Evolutionary conservation across 2,329 filamentous ascomycete genomes (phyloP).

Genomic region (Fusarium chaquense): DNA sequence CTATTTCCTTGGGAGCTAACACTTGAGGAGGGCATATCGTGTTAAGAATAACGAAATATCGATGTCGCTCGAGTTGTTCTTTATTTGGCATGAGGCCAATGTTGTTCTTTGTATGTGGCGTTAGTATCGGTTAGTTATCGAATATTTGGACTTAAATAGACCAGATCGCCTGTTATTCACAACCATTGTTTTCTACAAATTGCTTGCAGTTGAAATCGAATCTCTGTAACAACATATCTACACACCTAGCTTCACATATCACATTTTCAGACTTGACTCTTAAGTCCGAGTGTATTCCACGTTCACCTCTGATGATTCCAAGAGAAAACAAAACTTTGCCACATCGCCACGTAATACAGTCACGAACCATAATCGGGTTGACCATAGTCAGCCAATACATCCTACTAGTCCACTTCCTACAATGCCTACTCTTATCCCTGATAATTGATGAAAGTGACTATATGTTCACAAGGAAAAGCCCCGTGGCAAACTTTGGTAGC

Average conservation of each 20-base stretch:
- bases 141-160: background rate
- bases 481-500: too few species aligned
- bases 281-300: background rate
- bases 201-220: fast-evolving
- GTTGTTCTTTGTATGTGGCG: fast-evolving
- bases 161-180: background rate
- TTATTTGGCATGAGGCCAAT: background rate
- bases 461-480: too few species aligned
- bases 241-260: background rate
- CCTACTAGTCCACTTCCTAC: background rate
- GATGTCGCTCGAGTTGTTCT: background rate
- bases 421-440: background rate
- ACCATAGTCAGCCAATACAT: background rate
- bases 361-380: background rate
- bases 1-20: background rate
- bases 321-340: background rate
- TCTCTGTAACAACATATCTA: background rate
- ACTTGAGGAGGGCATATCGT: background rate
- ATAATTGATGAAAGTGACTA: background rate
- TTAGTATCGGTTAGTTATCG: too few species aligned
- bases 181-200: background rate
- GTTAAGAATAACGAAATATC: background rate
- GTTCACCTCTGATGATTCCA: background rate
- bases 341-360: background rate
- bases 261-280: background rate